Evolutionary conservation across 352 stramenopile species (phyloP).

Genomic region (Phytophthora pluvialis): DNA sequence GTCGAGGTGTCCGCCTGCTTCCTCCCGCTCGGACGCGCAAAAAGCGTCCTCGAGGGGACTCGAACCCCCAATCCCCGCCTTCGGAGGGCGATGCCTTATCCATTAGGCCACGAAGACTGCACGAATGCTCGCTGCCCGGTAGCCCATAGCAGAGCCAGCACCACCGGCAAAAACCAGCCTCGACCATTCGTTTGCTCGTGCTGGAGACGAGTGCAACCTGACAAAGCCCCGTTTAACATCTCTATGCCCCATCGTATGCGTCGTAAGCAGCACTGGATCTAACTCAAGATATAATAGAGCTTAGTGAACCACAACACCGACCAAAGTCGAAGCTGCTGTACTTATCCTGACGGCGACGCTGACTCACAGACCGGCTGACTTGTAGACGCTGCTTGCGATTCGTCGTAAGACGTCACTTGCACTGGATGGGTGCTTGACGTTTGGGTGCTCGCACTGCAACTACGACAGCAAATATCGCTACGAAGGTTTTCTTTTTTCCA

Average conservation of each 20-base stretch:
- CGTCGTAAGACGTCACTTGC: neutral
- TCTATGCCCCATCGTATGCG: neutral
- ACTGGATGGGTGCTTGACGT: neutral
- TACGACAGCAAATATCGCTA: neutral
- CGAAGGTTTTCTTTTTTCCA: neutral
- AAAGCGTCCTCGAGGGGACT: constrained; percentile 9
- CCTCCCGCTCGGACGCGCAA: neutral
- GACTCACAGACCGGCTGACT: neutral
- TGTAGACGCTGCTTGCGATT: constrained; percentile 5
- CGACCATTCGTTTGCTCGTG: neutral
- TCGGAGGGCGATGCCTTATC: neutral
- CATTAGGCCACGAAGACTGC: no score
- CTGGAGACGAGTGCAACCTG: neutral
- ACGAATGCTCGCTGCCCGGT: no score
- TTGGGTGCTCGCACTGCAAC: constrained; percentile 6
- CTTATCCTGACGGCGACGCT: neutral
- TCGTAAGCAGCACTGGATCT: no score
- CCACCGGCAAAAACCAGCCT: constrained; percentile 5
- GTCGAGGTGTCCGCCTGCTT: neutral
- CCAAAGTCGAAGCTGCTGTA: neutral
- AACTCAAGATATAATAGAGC: no score
- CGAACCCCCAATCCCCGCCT: constrained; percentile 8
- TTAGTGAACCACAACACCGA: no score
- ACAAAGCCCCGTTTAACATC: constrained; percentile 5
- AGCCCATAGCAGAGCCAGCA: constrained; percentile 12